Base-by-base conservation (phyloP, 192 early-diverging fungal genomes). In the Coemansia sp. region DNA sequence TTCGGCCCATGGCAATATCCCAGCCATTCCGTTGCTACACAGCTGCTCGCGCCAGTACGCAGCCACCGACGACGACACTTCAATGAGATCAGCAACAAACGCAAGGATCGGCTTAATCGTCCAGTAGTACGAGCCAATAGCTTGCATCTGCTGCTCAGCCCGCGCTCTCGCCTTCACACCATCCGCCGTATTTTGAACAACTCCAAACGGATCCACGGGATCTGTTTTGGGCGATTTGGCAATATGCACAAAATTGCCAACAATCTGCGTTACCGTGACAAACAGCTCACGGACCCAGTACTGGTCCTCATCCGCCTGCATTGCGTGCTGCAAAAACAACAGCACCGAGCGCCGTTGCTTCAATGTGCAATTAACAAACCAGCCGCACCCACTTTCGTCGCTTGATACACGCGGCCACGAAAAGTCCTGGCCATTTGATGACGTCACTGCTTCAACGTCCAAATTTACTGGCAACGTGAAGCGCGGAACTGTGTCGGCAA, bases 301-400 rank as follows among this genome's bases (percentile, higher is more conserved):
- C 54, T 42, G 36, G 15, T 20, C 34, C 48, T 57, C 46, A 26
- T 59, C 20, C 5, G 62, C 20, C 22, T 59, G 51, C 20, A 68
- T 42, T 23, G 25, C 28, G 20, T 25, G 26, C 23, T 62, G 53
- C n/a, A 71, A 20, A 56, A 71, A 77, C 12, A n/a, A 28, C 10
- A 40, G 51, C 10, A 68, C 61, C 20, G 42, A 23, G 0, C 7
- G 49, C n/a, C 74, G 59, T 22, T 46, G 52, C 5, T 19, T n/a
- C 0, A 6, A 23, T 5, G 36, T 37, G 58, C 69, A 59, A 10
- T 67, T 71, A 49, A 74, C 61, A 7, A 70, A 57, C 77, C 77
- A 80, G 8, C 77, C 72, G 60, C 61, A 70, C 20, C 68, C 67
- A 7, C 61, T n/a, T 52, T 79, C 77, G 22, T 70, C 60, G 54